These are phyloP conservation scores for Nadsonia commutata DNA, from an alignment of 1,139 yeast species.

Conservation along the genomic window DNA sequence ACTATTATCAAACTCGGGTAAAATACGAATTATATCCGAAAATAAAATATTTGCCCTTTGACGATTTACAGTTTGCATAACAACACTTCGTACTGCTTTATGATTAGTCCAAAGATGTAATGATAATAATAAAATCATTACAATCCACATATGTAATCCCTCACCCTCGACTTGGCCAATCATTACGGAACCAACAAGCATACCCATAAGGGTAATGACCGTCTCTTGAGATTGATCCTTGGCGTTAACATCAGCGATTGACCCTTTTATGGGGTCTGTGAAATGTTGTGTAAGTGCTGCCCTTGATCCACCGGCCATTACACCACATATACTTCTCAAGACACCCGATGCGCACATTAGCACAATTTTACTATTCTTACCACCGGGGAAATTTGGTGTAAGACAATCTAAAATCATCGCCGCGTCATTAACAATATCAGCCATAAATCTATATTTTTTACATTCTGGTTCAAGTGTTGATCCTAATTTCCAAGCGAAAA, in stretches of 20 bases:
- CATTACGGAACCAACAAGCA: conserved; percentile 23
- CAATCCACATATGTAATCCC: conserved; percentile 20
- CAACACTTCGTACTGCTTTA: conserved; percentile 23
- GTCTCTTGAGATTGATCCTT: conserved; percentile 28
- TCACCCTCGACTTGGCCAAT: conserved; percentile 21
- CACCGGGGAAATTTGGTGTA: conserved; percentile 21
- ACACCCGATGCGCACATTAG: conserved; percentile 23
- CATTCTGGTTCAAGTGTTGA: conserved; percentile 25
- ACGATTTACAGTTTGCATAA: conserved; percentile 21
- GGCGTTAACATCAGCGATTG: conserved; percentile 26
- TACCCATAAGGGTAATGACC: conserved; percentile 24
- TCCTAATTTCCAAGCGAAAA: conserved; percentile 26
- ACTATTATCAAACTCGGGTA: conserved; percentile 15
- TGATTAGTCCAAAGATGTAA: conserved; percentile 25
- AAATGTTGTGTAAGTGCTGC: conserved; percentile 28
- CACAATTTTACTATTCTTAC: conserved; percentile 14
- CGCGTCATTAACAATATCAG: conserved; percentile 25
- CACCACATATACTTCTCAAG: conserved; percentile 24
- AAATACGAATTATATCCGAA: conserved; percentile 16
- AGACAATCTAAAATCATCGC: conserved; percentile 24
- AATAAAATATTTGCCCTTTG: conserved; percentile 24
- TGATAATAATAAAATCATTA: conserved; percentile 16
- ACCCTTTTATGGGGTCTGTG: conserved; percentile 22
- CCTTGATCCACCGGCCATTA: conserved; percentile 26
- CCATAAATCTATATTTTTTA: conserved; percentile 24